Evolutionary conservation across 257 asterid species (phyloP).

Genomic region (Cynanchum wilfordii): DNA sequence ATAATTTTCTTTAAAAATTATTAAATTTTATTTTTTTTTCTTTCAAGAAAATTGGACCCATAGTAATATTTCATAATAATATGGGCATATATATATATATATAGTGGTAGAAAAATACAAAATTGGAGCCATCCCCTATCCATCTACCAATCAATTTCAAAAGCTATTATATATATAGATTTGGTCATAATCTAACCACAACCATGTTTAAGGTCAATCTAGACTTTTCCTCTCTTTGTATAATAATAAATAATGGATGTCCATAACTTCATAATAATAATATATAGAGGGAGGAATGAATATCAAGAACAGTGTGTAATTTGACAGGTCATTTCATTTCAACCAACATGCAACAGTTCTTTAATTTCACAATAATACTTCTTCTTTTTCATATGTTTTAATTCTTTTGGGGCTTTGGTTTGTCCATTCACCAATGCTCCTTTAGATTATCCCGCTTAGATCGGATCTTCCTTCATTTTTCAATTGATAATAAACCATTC

Average conservation of each 20-base stretch:
- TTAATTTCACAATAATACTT: constrained; percentile 16
- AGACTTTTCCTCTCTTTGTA: constrained; percentile 5
- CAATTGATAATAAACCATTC: constrained; percentile 32
- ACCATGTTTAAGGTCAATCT: constrained; percentile 10
- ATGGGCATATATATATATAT: no score
- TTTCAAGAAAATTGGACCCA: no score
- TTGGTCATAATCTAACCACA: constrained; percentile 12
- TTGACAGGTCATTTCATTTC: constrained; percentile 16
- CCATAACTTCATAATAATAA: neutral
- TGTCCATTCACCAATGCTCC: constrained; percentile 4
- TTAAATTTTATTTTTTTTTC: no score
- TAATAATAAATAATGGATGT: neutral
- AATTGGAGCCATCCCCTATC: no score
- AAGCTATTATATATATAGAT: neutral
- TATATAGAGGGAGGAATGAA: no score
- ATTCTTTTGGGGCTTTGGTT: constrained; percentile 20
- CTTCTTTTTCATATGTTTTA: constrained; percentile 18
- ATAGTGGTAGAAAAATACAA: no score
- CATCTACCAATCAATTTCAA: neutral
- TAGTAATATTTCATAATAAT: no score
- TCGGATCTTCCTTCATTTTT: constrained; percentile 63
- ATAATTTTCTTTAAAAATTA: no score
- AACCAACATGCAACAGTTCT: constrained; percentile 22
- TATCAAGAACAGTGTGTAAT: neutral
- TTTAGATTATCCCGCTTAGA: constrained; percentile 49